phyloP scores from a whole-genome alignment of 306 rosid genomes.

The Lablab purpureus region DNA sequence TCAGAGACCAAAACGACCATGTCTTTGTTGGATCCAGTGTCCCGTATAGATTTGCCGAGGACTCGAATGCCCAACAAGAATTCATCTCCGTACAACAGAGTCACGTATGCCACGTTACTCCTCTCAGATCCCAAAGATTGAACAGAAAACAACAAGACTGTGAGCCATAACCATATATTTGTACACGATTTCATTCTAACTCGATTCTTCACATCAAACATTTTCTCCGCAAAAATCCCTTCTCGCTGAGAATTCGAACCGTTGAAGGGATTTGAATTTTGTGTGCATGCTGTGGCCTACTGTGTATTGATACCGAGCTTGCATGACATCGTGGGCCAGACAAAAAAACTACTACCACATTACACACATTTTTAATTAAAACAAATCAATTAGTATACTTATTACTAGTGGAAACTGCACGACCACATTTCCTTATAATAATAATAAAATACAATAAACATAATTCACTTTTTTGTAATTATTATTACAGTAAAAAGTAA shows the following conservation, averaged over 20 bases:
- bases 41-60: constrained; percentile 86
- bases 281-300: not conserved
- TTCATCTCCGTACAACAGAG: constrained; percentile 89
- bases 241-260: constrained; percentile 4
- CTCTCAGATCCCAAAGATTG: constrained; percentile 55
- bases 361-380: not conserved
- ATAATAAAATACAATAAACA: too few species aligned
- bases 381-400: too few species aligned
- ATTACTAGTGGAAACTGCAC: too few species aligned
- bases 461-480: too few species aligned
- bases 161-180: constrained; percentile 41
- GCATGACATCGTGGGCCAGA: not conserved
- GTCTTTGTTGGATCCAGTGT: constrained; percentile 78
- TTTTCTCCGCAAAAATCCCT: constrained; percentile 34
- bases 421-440: too few species aligned
- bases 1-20: constrained; percentile 89
- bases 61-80: constrained; percentile 90
- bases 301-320: not conserved
- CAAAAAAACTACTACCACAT: not conserved
- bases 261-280: constrained; percentile 46
- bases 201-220: not conserved
- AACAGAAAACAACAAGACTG: constrained; percentile 44
- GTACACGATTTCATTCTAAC: constrained; percentile 50
- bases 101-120: constrained; percentile 73
- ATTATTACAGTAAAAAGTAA: too few species aligned